Base-by-base conservation (phyloP, 2,329 filamentous ascomycete species). In the Verticillium longisporum region DNA sequence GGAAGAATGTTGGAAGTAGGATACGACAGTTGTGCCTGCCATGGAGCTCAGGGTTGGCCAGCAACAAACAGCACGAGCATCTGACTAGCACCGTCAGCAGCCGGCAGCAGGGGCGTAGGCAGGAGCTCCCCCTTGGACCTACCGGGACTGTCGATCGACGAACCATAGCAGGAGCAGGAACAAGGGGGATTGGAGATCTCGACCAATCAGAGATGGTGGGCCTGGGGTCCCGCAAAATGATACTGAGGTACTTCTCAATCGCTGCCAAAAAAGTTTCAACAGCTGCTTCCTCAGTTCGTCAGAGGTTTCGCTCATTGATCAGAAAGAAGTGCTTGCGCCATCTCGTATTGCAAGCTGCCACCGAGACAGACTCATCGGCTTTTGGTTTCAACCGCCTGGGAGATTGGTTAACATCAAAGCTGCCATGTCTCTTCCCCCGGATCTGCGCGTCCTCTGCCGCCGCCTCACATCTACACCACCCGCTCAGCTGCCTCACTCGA, bases 401-500 rank as follows among this genome's bases (percentile, higher is more conserved):
- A 31, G 21, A 11, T 11, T 13, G 15, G 18, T 26, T 6, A 11
- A 3, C 6, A 13, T 9, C 13, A 53, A 18, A 26, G 9, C 18
- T 21, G 56, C 38, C 59, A 74, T 78, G 69, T 73, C 77, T 62
- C 71, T 77, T 37, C 82, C 80, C 6, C 77, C 85, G 50, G 85
- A 88, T 67, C 78, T 91, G 15, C 80, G 83, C 63, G 82, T 87
- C 57, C 77, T 92, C 55, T 90, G 85, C 68, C 84, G 86, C 63
- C 86, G 87, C 65, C 80, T 97, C 66, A 87, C 88, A 1, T 87
- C 89, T 1, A 88, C 89, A 11, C 82, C 90, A 0, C 80, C 85
- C n/a, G 78, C 85, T 56, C 87, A 94, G 65, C 85, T 97, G 5
- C 91, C 91, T 61, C 82, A 84, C 60, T 81, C 92, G 57, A 83